These are phyloP conservation scores for Paecilomyces sp. DNA, from an alignment of 2,329 filamentous ascomycete species.

Conservation along the genomic window DNA sequence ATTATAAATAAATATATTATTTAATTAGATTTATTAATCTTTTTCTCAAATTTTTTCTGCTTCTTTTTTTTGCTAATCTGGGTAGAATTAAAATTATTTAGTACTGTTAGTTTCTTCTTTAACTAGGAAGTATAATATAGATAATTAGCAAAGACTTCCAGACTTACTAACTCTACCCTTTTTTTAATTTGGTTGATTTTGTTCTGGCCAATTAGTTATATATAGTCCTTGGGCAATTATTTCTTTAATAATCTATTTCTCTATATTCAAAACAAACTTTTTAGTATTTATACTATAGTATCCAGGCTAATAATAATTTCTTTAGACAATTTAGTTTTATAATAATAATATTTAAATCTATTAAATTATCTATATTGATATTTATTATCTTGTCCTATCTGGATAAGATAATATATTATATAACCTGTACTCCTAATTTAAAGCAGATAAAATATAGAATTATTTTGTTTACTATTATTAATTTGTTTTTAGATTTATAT, in stretches of 20 bases:
- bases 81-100: not conserved
- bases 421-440: no score
- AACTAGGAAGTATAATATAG: not conserved
- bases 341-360: not conserved
- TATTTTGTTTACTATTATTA: no score
- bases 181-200: not conserved
- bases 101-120: not conserved
- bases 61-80: not conserved
- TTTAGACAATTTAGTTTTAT: not conserved
- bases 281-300: not conserved
- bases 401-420: not conserved
- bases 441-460: not conserved
- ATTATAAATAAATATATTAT: no score
- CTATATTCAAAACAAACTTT: not conserved
- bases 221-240: not conserved
- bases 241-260: not conserved
- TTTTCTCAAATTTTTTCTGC: no score
- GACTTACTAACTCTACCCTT: not conserved
- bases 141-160: not conserved
- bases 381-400: not conserved
- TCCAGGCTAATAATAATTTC: not conserved
- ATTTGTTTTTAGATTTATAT: no score
- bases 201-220: not conserved
- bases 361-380: not conserved
- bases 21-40: no score